phyloP scores from a whole-genome alignment of 2,329 filamentous ascomycete species.

The Cercospora nicotianae region DNA sequence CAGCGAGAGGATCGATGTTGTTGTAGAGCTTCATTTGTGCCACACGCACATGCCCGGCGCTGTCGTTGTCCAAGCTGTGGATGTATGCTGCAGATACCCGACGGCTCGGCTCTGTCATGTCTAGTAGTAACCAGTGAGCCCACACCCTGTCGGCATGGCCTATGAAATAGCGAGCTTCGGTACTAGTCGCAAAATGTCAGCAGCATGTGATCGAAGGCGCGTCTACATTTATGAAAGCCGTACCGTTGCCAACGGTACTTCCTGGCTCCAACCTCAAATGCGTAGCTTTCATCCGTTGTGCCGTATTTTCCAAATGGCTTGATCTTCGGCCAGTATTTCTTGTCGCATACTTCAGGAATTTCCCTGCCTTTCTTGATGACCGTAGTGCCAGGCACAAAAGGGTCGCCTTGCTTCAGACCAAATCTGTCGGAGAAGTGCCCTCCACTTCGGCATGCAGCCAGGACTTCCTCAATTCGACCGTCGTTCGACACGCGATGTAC shows the following conservation, averaged over 20 bases:
- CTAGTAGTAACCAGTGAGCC: neutral
- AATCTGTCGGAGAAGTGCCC: neutral
- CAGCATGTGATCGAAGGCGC: neutral
- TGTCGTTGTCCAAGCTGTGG: neutral
- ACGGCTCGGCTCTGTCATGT: neutral
- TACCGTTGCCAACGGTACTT: slow-evolving; percentile 7
- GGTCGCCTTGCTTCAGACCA: neutral
- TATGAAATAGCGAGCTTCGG: neutral
- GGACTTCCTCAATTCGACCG: neutral
- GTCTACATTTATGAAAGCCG: neutral
- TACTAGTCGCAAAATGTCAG: neutral
- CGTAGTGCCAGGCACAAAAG: neutral
- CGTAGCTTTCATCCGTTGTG: neutral
- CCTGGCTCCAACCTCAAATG: neutral
- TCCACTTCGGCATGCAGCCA: slow-evolving; percentile 2
- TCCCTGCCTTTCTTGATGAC: neutral
- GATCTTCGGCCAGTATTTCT: neutral
- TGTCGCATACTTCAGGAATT: neutral
- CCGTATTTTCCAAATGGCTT: neutral
- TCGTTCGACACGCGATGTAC: slow-evolving; percentile 4
- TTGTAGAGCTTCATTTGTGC: slow-evolving; percentile 7
- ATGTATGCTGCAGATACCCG: neutral
- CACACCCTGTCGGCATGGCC: slow-evolving; percentile 1
- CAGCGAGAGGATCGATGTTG: neutral
- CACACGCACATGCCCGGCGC: neutral